Conservation (phyloP, 1,284 basidiomycete species). For the Sporisorium graminicola region DNA sequence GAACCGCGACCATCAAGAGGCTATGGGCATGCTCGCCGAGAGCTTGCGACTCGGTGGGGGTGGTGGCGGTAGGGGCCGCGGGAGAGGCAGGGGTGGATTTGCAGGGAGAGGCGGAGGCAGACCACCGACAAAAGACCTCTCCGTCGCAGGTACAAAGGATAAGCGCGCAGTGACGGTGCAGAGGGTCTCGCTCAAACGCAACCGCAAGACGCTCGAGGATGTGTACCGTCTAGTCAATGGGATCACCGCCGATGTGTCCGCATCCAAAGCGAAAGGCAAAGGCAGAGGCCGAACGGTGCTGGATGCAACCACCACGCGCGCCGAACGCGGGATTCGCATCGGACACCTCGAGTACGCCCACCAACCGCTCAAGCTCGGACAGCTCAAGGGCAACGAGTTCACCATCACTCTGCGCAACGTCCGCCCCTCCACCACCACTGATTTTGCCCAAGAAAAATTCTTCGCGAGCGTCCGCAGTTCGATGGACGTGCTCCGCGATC, state of each 20-base stretch:
- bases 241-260: conserved; percentile 56
- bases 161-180: conserved; percentile 97
- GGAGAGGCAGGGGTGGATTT: conserved; percentile 37
- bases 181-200: conserved; percentile 85
- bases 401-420: conserved; percentile 89
- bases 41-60: conserved; percentile 69
- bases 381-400: conserved; percentile 95
- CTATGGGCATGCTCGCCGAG: conserved; percentile 79
- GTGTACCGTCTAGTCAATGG: conserved; percentile 78
- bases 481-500: conserved; percentile 82
- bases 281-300: conserved; percentile 37
- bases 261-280: conserved; percentile 22
- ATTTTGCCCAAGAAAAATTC: conserved; percentile 5
- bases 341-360: conserved; percentile 88
- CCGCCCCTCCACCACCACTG: conserved; percentile 20
- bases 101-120: conserved; percentile 28
- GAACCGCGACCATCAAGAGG: conserved; percentile 97
- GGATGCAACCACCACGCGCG: conserved; percentile 38
- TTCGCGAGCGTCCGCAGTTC: conserved; percentile 77
- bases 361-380: conserved; percentile 86
- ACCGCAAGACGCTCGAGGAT: conserved; percentile 82
- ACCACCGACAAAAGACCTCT: conserved; percentile 74
- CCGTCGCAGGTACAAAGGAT: conserved; percentile 96
- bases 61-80: conserved; percentile 30
- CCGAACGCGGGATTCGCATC: conserved; percentile 81